Evolutionary conservation across 106 monocot species (phyloP), one percentile per base, ranked within the genome.

Genomic region (Amphibolis antarctica): DNA sequence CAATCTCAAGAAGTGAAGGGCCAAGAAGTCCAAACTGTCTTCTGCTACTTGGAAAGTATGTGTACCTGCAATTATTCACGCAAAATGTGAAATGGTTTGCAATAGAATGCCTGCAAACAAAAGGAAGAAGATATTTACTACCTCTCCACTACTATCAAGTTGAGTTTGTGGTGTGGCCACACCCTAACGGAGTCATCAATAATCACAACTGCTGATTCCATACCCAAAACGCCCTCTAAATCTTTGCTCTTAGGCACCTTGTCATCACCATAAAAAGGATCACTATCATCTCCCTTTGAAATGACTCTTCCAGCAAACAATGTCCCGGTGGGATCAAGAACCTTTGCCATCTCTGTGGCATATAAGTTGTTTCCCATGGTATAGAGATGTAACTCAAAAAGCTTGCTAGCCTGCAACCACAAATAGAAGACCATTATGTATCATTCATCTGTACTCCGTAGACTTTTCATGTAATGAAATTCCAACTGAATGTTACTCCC

Each of bases 311-410:
- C 98, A 31, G 80, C 62, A 70, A 98, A 98, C 58, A 98, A 70
- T 60, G 64, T 28, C 15, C 85, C 84, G n/a, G 66, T 79, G 28
- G 81, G 84, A 78, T 86, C 86, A n/a, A 86, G 86, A 49, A 92
- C 55, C 61, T 84, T 81, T 19, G 98, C 91, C 98, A 98, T 98
- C 79, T 98, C 98, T 11, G 91, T 98, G 15, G 98, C 98, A 75
- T 98, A 98, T 20, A 91, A 48, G 26, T 85, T 86, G 62, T 98
- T 98, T 29, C 91, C 98, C 98, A 98, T 98, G 5, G 98, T 98
- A 62, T 98, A 98, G 10, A 98, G 62, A 74, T 98, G 98, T 46
- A 98, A 54, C 64, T 98, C 98, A 66, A 51, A 98, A 18, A 98
- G 84, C 69, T 83, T 80, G 49, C 98, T 91, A 42, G 87, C 87